Conservation (phyloP, 2,329 filamentous ascomycete genomes). For the Cephalotrichum gorgonifer region DNA sequence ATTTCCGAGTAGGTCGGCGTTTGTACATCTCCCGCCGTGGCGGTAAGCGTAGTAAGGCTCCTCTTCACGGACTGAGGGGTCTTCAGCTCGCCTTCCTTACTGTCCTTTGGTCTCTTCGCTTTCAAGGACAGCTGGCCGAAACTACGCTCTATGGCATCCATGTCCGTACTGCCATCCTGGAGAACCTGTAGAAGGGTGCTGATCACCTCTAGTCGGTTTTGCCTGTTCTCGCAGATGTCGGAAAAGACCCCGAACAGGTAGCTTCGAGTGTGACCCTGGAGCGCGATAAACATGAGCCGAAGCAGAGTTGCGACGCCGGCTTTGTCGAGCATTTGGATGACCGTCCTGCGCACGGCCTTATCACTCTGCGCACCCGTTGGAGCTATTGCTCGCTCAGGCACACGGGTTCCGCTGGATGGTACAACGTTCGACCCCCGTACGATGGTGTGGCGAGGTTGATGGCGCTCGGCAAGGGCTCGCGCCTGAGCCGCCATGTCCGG, state of each 20-base stretch:
- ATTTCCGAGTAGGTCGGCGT: constrained; percentile 66
- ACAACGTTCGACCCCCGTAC: constrained; percentile 13
- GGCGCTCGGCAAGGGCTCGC: constrained; percentile 50
- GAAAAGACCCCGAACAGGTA: constrained; percentile 81
- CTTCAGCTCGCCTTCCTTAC: constrained; percentile 51
- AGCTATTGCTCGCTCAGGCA: neutral
- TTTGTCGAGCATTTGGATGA: constrained; percentile 96
- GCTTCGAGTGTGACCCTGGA: constrained; percentile 75
- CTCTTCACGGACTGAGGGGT: constrained; percentile 75
- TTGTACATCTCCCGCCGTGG: neutral
- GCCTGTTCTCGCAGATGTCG: constrained; percentile 91
- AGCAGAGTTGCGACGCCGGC: constrained; percentile 90
- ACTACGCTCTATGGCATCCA: constrained; percentile 87
- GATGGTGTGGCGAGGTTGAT: constrained; percentile 13
- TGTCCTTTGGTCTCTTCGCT: constrained; percentile 68
- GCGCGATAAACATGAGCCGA: constrained; percentile 95
- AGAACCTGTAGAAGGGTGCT: constrained; percentile 87
- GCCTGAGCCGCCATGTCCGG: constrained; percentile 81
- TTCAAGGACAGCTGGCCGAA: constrained; percentile 88
- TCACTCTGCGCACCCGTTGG: constrained; percentile 17
- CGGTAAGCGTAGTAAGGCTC: constrained; percentile 41
- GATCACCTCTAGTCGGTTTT: constrained; percentile 88
- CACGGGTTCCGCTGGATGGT: constrained; percentile 13
- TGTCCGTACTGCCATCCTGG: constrained; percentile 89
- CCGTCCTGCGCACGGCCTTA: constrained; percentile 66